Evolutionary conservation across 805 yeast genomes (phyloP), one percentile per base, ranked within the genome.

Genomic region (Komagataella kurtzmanii): DNA sequence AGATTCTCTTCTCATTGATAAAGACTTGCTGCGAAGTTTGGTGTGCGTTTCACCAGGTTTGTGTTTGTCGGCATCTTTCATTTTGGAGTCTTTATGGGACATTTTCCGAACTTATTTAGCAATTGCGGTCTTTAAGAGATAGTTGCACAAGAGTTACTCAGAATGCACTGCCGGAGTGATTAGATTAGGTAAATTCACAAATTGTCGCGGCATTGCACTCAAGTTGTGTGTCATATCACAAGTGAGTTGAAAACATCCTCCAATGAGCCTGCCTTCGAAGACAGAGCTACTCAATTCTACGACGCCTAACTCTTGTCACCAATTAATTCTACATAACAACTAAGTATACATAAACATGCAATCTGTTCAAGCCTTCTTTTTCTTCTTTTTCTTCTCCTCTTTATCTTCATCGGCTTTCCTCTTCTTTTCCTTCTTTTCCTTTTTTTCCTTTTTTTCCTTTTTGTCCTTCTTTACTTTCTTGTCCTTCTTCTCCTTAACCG

Each of bases 361-460:
- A 53, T 24, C n/a, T 7, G 49, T 52, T 50, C 56, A 65, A 54
- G 61, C 65, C 62, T 66, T 66, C 59, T 58, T 60, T 60, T 68
- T 67, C 64, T 69, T 64, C 59, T 70, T 65, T 60, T 70, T 66
- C 58, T 65, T 62, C 53, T 66, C 61, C 40, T 61, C 64, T 47
- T 60, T 63, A 51, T 65, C 70, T 56, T 61, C 63, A 55, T 62
- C 62, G 45, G 64, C 63, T 52, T 66, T 61, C 53, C 62, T 59
- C 57, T 69, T 68, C 64, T 68, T 62, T 54, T 71, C 70, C 66
- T 73, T 70, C 70, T 79, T 76, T 54, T 79, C 75, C 58, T 77
- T 70, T 69, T 77, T 74, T 54, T 75, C 71, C 59, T 74, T 72
- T 67, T 77, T 73, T 66, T 72, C 74, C 65, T 76, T 64, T 64